Base-by-base conservation (phyloP, 140 eudicot species). In the Senecio squalidus region DNA sequence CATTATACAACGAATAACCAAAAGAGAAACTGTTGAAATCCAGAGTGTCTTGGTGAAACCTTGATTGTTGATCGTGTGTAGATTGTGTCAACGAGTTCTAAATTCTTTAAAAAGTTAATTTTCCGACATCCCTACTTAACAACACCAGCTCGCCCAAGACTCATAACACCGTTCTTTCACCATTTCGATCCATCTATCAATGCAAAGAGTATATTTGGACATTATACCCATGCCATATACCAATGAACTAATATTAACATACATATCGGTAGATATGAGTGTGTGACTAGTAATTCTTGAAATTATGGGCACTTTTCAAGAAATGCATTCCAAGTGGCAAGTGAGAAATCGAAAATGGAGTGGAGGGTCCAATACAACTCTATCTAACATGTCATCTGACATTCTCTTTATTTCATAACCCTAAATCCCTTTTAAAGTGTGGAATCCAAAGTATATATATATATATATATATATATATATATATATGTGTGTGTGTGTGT, bases 341-440 rank as follows among this genome's bases (percentile, higher is more conserved):
- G 23, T 53, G 64, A 67, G 57, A 52, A 16, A 41, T 67, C 65
- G 29, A 40, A 66, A 52, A 61, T 45, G 51, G 16, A 67, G 69
- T 74, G 66, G 70, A 55, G 60, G 74, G 71, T 46, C 71, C 70
- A 54, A 54, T 22, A 31, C 56, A 20, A 68, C 30, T 54, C 66
- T 74, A 67, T 73, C 73, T 59, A 66, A 68, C 80, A 74, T 55
- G 74, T 68, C 71, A 55, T 61, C 80, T 68, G 74, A 61, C 75
- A 74, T 61, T 68, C 66, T 68, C 66, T 78, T 55, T 73, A 63
- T 36, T 73, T 73, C 68, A 49, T 54, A 41, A 72, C 76, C 71
- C 73, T 74, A 77, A 72, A 63, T 53, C 69, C 60, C 33, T 46
- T 50, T 28, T 62, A 79, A 66, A 55, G 78, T 48, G 75, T 28